Conservation (phyloP, 805 yeast genomes). For the Candida stauntonica region DNA sequence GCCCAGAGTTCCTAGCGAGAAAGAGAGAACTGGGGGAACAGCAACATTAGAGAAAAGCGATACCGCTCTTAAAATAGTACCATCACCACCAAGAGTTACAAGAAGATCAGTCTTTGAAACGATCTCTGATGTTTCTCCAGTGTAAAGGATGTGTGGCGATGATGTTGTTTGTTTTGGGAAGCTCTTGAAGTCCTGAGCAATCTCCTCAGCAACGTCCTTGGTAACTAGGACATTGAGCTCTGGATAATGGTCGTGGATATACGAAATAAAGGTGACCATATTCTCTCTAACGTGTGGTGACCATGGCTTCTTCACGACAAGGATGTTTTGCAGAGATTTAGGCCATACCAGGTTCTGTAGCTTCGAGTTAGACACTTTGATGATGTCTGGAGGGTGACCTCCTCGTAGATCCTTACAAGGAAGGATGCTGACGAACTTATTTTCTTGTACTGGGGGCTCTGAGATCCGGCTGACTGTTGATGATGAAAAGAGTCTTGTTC, state of each 20-base stretch:
- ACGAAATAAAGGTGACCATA: conserved; percentile 58
- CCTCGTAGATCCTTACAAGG: conserved; percentile 29
- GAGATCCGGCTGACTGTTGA: conserved; percentile 17
- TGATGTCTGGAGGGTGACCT: conserved; percentile 45
- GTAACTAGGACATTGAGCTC: conserved; percentile 74
- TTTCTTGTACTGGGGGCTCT: conserved; percentile 27
- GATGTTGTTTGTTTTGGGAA: conserved; percentile 23
- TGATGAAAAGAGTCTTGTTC: conserved; percentile 15
- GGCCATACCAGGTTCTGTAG: conserved; percentile 66
- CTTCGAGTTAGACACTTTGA: conserved; percentile 52
- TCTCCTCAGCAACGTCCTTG: conserved; percentile 69
- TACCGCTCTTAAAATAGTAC: conserved; percentile 83
- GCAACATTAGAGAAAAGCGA: conserved; percentile 63
- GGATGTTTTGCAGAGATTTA: conserved; percentile 66
- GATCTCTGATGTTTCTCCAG: conserved; percentile 57
- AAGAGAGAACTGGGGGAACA: conserved; percentile 87
- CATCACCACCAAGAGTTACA: conserved; percentile 95
- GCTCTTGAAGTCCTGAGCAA: conserved; percentile 32
- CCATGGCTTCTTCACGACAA: conserved; percentile 84
- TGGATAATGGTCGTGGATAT: conserved; percentile 59
- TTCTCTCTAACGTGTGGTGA: conserved; percentile 59
- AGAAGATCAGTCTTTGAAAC: conserved; percentile 68
- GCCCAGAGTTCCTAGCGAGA: conserved; percentile 88
- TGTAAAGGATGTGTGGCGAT: conserved; percentile 42
- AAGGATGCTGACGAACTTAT: conserved; percentile 29